Base-by-base conservation (phyloP, 169 alveolate species). In the Plasmodium berghei region DNA sequence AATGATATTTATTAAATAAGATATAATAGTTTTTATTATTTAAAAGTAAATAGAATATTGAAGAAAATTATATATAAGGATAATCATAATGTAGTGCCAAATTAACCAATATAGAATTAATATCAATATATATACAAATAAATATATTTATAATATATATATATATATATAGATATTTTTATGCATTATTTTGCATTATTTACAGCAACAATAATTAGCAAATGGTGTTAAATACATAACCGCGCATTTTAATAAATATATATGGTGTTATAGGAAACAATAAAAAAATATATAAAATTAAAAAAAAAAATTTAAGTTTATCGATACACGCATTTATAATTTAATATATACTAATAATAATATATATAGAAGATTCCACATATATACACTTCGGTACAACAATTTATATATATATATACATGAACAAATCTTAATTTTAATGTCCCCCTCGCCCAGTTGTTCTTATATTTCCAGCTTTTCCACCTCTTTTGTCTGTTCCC, bases 371-470 rank as follows among this genome's bases (percentile, higher is more conserved):
- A 61, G 40, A 61, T 9, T 10, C 9, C 22, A 73, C 28, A 52
- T 59, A 61, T 42, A 73, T 58, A 26, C 59, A 58, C 62, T n/a
- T n/a, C n/a, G n/a, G n/a, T n/a, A n/a, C n/a, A n/a, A n/a, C n/a
- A n/a, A n/a, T 73, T 20, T 58, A 20, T 58, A 24, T 58, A 34
- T 40, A 16, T 46, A 20, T 55, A 62, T 56, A 46, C 24, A 22
- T 59, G 42, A 42, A 45, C 24, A 14, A 22, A 28, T 18, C 46
- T 34, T 34, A 3, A 34, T 34, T 34, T 34, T 34, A 26, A 40
- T 42, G 61, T 34, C 46, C 22, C 12, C 88, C 88, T 42, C 89
- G 46, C 62, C 89, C 49, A 26, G 69, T 70, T 45, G 70, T 56
- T 48, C 75, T 63, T 42, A 73, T 61, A 46, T 34, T 45, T 18